Percentiles rank a stretch among this genome's conserved stretches.
Evolutionary conservation across 2,329 filamentous ascomycete species (phyloP).

Genomic region (Fusarium algeriense): DNA sequence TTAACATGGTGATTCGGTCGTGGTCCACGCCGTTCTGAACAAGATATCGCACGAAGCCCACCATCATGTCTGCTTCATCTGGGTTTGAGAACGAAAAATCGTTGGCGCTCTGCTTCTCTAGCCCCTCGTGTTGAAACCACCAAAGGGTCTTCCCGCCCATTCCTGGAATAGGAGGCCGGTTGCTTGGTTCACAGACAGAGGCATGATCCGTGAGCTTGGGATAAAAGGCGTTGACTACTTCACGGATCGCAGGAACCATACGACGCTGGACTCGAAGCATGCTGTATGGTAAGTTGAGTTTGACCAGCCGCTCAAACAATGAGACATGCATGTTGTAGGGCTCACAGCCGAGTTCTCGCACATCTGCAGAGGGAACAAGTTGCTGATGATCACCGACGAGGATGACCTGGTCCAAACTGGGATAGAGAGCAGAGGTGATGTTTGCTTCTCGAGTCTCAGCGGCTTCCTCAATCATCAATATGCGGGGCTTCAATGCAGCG

Average conservation of each 20-base stretch:
- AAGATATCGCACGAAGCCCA: conserved; percentile 78
- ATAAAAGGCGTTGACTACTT: conserved; percentile 63
- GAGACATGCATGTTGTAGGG: conserved; percentile 79
- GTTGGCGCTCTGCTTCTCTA: conserved; percentile 69
- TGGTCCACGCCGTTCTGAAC: conserved; percentile 72
- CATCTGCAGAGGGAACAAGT: conserved; percentile 76
- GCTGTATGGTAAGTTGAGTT: conserved; percentile 71
- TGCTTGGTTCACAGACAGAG: conserved; percentile 50
- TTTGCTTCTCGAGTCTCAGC: conserved; percentile 79
- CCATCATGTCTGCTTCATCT: conserved; percentile 81
- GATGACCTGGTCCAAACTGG: conserved; percentile 65
- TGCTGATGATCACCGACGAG: conserved; percentile 85
- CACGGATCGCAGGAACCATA: conserved; percentile 62
- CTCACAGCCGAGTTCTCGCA: conserved; percentile 66
- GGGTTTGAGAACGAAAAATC: conserved; percentile 76
- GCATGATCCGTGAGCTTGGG: conserved; percentile 59
- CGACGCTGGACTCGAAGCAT: conserved; percentile 76
- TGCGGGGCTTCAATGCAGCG: conserved; percentile 71
- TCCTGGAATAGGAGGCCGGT: conserved; percentile 59
- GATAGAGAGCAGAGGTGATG: conserved; percentile 64
- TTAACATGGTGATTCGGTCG: conserved; percentile 80
- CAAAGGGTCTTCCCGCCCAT: conserved; percentile 56
- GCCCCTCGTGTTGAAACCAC: conserved; percentile 67
- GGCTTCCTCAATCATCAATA: conserved; percentile 83
- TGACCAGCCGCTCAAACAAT: conserved; percentile 83